These are phyloP conservation scores for Diplogelasinospora grovesii DNA, from an alignment of 495 filamentous ascomycete genomes.

Conservation along the genomic window DNA sequence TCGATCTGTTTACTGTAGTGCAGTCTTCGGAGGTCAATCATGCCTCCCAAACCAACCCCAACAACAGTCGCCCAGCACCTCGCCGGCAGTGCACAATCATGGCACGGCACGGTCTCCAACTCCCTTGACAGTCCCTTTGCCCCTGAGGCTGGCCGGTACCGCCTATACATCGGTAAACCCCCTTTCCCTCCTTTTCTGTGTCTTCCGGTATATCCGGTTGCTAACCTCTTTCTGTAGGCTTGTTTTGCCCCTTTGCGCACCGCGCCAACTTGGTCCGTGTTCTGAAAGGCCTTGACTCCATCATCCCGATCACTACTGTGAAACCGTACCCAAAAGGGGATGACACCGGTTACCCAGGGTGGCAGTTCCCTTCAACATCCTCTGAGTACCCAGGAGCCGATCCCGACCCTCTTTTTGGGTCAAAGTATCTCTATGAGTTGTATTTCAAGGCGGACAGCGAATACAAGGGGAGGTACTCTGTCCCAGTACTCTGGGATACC, in stretches of 20 bases:
- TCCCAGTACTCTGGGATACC: conserved; percentile 72
- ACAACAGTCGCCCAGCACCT: conserved; percentile 7
- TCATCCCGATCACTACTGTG: conserved; percentile 58
- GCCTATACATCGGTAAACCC: conserved; percentile 51
- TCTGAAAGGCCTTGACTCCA: conserved; percentile 61
- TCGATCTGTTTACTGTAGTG: too few relatives aligned
- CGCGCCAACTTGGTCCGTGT: conserved; percentile 61
- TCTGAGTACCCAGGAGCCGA: conserved; percentile 47
- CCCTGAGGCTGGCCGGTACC: conserved; percentile 62
- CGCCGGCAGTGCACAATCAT: conserved; percentile 5
- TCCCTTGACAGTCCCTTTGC: conserved; percentile 40
- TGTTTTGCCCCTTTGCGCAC: conserved; percentile 45
- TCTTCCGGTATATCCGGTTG: conserved; percentile 7
- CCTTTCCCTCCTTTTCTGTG: conserved; percentile 27
- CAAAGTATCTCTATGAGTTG: conserved; percentile 57
- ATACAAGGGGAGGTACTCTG: conserved; percentile 68
- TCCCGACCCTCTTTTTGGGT: conserved; percentile 57
- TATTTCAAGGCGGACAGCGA: conserved; percentile 61
- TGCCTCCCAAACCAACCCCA: too few relatives aligned
- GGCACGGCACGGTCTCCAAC: conserved; percentile 9
- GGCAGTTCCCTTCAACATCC: conserved; percentile 60
- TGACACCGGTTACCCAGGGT: conserved; percentile 43
- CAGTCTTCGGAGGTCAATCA: too few relatives aligned
- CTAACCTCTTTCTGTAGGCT: not conserved
- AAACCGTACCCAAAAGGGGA: conserved; percentile 29